Evolutionary conservation across 129 eudicot genomes (phyloP).

Genomic region (Ambrosia trifida): DNA sequence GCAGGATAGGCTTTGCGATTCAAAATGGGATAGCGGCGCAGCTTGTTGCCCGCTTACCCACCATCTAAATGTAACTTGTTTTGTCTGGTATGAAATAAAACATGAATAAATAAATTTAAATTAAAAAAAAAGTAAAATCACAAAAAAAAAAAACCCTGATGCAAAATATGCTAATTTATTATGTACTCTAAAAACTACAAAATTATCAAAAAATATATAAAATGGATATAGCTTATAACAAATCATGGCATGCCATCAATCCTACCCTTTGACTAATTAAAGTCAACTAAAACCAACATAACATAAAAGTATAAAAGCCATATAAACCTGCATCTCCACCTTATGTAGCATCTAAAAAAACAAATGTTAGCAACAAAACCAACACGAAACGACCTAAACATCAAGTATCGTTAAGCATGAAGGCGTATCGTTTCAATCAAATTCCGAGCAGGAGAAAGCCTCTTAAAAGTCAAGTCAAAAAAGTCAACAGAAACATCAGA

Average conservation of each 20-base stretch:
- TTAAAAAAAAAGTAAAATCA: too few relatives aligned
- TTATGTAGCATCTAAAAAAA: constrained; percentile 3
- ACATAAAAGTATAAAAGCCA: constrained; percentile 19
- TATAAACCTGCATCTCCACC: not conserved
- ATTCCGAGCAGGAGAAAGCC: constrained; percentile 1
- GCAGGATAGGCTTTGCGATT: too few relatives aligned
- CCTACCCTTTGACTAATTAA: not conserved
- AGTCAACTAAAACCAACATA: constrained; percentile 16
- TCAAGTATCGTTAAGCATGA: not conserved
- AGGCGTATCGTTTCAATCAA: not conserved
- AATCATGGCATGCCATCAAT: constrained; percentile 12
- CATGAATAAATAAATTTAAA: too few relatives aligned
- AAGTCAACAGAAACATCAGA: constrained; percentile 13
- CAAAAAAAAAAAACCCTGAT: too few relatives aligned
- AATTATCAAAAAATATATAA: not conserved
- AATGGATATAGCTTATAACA: constrained; percentile 2
- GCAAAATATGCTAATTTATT: too few relatives aligned
- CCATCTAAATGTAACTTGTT: too few relatives aligned
- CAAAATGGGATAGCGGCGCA: too few relatives aligned
- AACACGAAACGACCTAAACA: constrained; percentile 8
- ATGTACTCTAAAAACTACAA: too few relatives aligned
- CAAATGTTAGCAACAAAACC: constrained; percentile 4
- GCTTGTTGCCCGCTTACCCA: too few relatives aligned
- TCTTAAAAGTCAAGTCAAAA: constrained; percentile 10
- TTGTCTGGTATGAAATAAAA: too few relatives aligned